Evolutionary conservation across 1,139 yeast species (phyloP), one percentile per base, ranked within the genome.

Genomic region (Saccharomyces pastorianus): DNA sequence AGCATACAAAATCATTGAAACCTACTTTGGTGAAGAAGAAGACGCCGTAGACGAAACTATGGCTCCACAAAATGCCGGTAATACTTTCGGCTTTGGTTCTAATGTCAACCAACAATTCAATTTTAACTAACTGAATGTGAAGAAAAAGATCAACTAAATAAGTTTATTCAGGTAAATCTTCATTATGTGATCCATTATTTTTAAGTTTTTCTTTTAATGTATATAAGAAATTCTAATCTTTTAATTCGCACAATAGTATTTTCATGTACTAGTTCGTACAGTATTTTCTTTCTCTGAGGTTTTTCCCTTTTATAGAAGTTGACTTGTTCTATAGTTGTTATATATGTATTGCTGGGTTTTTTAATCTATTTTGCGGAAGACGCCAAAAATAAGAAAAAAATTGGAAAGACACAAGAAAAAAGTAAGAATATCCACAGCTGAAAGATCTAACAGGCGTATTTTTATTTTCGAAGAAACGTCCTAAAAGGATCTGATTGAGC

Each of bases 1-100:
- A 76, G 95, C 99, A 48, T 95, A 81, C 75, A 77, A 78, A 61
- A 88, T 93, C 66, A 90, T 95, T 73, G 96, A 89, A 68, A 88
- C 85, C 64, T 93, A 89, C 75, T 93, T 93, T 73, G 79, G 86
- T 55, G 95, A 85, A 58, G 97, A 88, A 54, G 87, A 82, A 47
- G 95, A 83, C 54, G 86, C 84, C 57, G 89, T 84, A 63, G 90
- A 83, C 63, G 83, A 85, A 57, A 88, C 85, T 54, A 76, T 91
- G 70, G 93, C 88, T 59, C 96, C 97, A 46, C 84, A 84, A 64
- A 82, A 85, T 59, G 80, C 84, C 57, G 95, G 95, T 48, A 91
- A 88, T 66, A 83, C 93, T 50, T 93, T 86, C 72, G 89, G 93
- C 3, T 93, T 93, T 71, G 96, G 96, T 59, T 82, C 88, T 20